Evolutionary conservation across 768 basidiomycete species (phyloP).

Genomic region (Pulveroboletus sp.): DNA sequence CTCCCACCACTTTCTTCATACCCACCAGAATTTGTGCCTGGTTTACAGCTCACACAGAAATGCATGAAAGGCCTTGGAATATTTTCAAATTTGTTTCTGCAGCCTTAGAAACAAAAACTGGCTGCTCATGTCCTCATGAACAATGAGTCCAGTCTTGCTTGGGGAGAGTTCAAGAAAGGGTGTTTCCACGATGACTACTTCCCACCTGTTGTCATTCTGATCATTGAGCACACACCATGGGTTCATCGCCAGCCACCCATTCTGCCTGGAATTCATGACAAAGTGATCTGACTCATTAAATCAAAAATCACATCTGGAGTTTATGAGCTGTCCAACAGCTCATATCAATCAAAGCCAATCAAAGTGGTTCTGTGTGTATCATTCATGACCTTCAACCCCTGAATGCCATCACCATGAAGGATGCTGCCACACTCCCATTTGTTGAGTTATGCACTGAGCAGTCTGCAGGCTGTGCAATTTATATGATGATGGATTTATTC

Average conservation of each 20-base stretch:
- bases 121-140: constrained; percentile 23
- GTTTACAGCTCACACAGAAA: neutral
- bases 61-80: neutral
- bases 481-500: neutral
- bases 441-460: constrained; percentile 14
- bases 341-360: constrained; percentile 34
- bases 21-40: neutral
- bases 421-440: constrained; percentile 9
- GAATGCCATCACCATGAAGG: constrained; percentile 11
- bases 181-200: constrained; percentile 33
- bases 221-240: constrained; percentile 35
- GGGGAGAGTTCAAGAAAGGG: constrained; percentile 36
- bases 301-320: constrained; percentile 37
- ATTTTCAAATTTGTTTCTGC: neutral
- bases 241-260: constrained; percentile 28
- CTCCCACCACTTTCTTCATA: constrained; percentile 13
- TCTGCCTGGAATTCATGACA: constrained; percentile 23
- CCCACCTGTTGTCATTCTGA: constrained; percentile 31
- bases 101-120: constrained; percentile 2
- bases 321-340: constrained; percentile 37
- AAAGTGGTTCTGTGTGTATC: constrained; percentile 19
- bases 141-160: constrained; percentile 37
- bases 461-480: constrained; percentile 5
- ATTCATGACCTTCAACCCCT: constrained; percentile 27
- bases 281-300: constrained; percentile 29